Evolutionary conservation across 2,329 filamentous ascomycete species (phyloP).

Genomic region (Pezicula neosporulosa): DNA sequence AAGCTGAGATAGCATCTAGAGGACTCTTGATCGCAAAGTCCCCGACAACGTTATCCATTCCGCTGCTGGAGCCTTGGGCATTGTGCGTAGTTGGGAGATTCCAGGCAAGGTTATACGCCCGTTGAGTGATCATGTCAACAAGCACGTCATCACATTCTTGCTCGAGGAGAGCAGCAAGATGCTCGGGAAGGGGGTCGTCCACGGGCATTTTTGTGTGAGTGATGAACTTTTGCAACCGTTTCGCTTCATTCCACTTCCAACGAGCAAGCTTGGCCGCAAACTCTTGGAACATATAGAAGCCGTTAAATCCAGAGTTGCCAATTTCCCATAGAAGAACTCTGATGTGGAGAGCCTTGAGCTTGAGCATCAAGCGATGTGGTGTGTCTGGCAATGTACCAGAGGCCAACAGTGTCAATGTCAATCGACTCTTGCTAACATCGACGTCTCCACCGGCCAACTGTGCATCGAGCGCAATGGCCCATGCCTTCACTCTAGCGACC

Average conservation of each 20-base stretch:
- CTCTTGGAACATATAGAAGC: constrained; percentile 61
- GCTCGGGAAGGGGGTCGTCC: constrained; percentile 65
- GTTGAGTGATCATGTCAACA: constrained; percentile 72
- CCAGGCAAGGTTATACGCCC: constrained; percentile 87
- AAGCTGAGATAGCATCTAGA: constrained; percentile 85
- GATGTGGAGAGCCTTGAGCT: constrained; percentile 86
- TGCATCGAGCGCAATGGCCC: constrained; percentile 89
- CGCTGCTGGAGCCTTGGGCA: constrained; percentile 58
- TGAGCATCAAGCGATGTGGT: constrained; percentile 81
- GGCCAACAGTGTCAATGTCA: constrained; percentile 82
- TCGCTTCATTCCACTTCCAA: constrained; percentile 78
- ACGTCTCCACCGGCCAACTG: constrained; percentile 88
- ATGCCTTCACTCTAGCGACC: constrained; percentile 81
- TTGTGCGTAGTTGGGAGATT: constrained; percentile 73
- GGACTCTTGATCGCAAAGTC: constrained; percentile 83
- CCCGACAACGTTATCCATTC: constrained; percentile 80
- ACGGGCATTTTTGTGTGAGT: constrained; percentile 41
- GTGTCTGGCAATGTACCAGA: constrained; percentile 84
- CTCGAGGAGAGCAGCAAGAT: constrained; percentile 72
- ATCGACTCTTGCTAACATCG: constrained; percentile 82
- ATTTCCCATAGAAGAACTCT: constrained; percentile 83
- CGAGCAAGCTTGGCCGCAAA: constrained; percentile 72
- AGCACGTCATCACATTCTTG: constrained; percentile 81
- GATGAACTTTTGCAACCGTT: constrained; percentile 54
- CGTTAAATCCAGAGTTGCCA: constrained; percentile 61